Percentiles rank a stretch among this genome's conserved stretches.
Conservation (phyloP, 805 yeast species). For the Yarrowia deformans region DNA sequence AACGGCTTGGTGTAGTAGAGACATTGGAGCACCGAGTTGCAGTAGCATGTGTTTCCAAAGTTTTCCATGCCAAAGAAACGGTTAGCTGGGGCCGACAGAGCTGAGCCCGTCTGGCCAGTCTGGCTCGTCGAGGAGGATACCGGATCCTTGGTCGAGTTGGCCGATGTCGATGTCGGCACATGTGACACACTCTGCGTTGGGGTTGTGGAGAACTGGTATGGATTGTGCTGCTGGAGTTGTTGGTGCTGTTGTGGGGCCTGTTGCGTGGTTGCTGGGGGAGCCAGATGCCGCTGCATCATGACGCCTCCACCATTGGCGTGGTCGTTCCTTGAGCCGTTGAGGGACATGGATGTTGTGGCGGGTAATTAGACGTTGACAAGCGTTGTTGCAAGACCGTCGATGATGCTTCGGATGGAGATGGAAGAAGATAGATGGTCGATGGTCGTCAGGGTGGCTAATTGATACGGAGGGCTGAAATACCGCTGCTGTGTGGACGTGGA, state of each 20-base stretch:
- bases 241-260: not conserved
- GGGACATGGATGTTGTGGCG: conserved; percentile 20
- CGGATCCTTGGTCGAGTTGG: conserved; percentile 5
- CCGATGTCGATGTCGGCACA: not conserved
- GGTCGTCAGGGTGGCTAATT: too few relatives aligned
- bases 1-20: conserved; percentile 77
- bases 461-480: too few relatives aligned
- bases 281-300: conserved; percentile 32
- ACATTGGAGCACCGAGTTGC: conserved; percentile 91
- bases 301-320: conserved; percentile 31
- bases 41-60: conserved; percentile 80
- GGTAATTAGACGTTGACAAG: not conserved
- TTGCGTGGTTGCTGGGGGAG: conserved; percentile 1
- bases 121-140: not conserved
- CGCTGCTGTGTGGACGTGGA: too few relatives aligned
- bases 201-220: conserved; percentile 25
- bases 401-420: not conserved
- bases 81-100: conserved; percentile 42
- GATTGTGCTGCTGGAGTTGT: not conserved
- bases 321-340: conserved; percentile 33
- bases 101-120: not conserved
- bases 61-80: conserved; percentile 56
- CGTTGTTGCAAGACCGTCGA: not conserved
- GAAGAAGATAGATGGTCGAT: too few relatives aligned
- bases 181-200: conserved; percentile 10